Base-by-base conservation (phyloP, 768 basidiomycete genomes). In the Guyanaporus albipodus region DNA sequence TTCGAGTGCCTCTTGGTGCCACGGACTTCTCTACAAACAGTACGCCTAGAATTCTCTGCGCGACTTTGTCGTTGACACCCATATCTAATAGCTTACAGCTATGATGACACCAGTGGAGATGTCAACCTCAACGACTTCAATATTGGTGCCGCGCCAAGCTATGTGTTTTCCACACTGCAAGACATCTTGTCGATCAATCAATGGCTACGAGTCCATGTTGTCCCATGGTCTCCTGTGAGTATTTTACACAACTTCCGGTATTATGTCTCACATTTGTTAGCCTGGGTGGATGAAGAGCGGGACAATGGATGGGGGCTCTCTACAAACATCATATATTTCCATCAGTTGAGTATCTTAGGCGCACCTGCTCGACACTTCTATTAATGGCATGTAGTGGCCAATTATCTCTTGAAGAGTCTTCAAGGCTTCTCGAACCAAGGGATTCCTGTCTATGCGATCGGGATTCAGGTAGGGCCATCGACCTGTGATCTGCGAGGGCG, bases 281-380 rank as follows among this genome's bases (percentile, higher is more conserved):
- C 87, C 87, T 9, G 83, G 69, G 4, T 90, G 87, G 87, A 87
- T 87, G 85, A 89, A 89, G 63, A 70, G 67, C 38, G 79, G 74
- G 46, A 76, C 77, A 1, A 86, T 87, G 82, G 71, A 79, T 22
- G 86, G 86, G 2, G 85, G 85, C 26, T 76, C 74, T 11, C 60
- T 88, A 42, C 55, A 72, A 23, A 73, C 77, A 0, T 66, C 70
- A 36, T 80, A 78, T 46, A 63, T 75, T 31, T 61, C 59, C 32
- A 60, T 66, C 0, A 82, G 80, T n/a, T 85, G 50, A 49, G 80
- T 66, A 8, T 19, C 8, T 31, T n/a, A 23, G 33, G 10, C 27
- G 4, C 18, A 33, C 44, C 7, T 19, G 24, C 32, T 6, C 12
- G 21, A 17, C 9, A 19, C 26, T 17, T 21, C 4, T 17, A 14